Evolutionary conservation across 176 grass and related monocot genomes (phyloP).

Genomic region (Zizania latifolia): DNA sequence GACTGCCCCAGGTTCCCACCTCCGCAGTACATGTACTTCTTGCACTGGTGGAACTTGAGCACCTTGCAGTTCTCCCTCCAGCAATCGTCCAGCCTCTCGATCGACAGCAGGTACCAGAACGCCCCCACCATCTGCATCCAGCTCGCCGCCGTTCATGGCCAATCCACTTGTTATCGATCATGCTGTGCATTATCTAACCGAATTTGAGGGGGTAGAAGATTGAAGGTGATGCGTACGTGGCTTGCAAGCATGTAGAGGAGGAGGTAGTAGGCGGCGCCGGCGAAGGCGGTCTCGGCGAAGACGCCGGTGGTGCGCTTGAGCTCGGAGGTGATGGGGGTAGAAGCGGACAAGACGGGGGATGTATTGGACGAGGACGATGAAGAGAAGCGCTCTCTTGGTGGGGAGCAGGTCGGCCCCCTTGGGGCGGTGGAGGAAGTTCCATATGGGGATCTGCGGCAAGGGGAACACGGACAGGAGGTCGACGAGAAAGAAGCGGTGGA

Average conservation of each 20-base stretch:
- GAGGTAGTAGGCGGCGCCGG: constrained; percentile 55
- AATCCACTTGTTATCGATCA: constrained; percentile 39
- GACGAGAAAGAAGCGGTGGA: constrained; percentile 42
- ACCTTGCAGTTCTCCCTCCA: too few species aligned
- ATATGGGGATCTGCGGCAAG: constrained; percentile 51
- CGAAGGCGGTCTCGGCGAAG: constrained; percentile 54
- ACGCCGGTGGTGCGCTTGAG: too few species aligned
- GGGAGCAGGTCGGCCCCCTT: constrained; percentile 25
- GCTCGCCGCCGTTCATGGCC: too few species aligned
- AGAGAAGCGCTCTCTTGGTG: constrained; percentile 44
- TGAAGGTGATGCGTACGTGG: too few species aligned
- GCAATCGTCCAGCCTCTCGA: too few species aligned
- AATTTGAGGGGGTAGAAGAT: too few species aligned
- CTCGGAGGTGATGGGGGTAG: too few species aligned
- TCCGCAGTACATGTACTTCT: constrained; percentile 57
- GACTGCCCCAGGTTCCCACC: not conserved
- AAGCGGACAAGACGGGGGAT: constrained; percentile 37
- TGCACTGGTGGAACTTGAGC: constrained; percentile 25
- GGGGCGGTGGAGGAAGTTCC: constrained; percentile 34
- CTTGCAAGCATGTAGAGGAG: constrained; percentile 65
- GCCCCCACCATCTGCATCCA: too few species aligned
- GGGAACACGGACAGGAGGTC: constrained; percentile 56
- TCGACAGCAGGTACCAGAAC: too few species aligned
- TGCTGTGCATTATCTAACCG: too few species aligned
- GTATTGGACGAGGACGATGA: constrained; percentile 42